Conservation (phyloP, 2,329 filamentous ascomycete species). For the Claviceps sp. region DNA sequence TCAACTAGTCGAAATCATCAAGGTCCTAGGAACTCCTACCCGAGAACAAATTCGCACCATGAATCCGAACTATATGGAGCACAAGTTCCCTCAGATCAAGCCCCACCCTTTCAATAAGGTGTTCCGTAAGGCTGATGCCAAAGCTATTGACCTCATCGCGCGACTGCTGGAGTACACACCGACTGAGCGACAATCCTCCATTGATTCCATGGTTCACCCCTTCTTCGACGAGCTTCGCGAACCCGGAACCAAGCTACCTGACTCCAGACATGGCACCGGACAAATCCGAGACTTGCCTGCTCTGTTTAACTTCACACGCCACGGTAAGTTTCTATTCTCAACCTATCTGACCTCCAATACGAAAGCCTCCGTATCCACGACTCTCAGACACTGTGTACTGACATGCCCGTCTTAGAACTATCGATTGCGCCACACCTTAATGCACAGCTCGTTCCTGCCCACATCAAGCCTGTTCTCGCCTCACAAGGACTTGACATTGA, state of each 20-base stretch:
- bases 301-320: slow-evolving; percentile 85
- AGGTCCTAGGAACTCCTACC: slow-evolving; percentile 91
- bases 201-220: slow-evolving; percentile 95
- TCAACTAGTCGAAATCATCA: slow-evolving; percentile 98
- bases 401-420: slow-evolving; percentile 48
- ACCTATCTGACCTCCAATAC: neutral
- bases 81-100: slow-evolving; percentile 99
- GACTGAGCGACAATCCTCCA: slow-evolving; percentile 81
- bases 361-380: neutral
- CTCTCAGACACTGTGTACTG: neutral
- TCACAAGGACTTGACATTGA: slow-evolving; percentile 81
- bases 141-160: slow-evolving; percentile 90
- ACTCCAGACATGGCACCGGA: slow-evolving; percentile 80
- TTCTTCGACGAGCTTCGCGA: slow-evolving; percentile 97
- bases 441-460: slow-evolving; percentile 70
- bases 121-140: slow-evolving; percentile 87
- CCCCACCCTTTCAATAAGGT: slow-evolving; percentile 99
- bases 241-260: slow-evolving; percentile 78
- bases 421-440: slow-evolving; percentile 91
- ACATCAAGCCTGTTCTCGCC: slow-evolving; percentile 62
- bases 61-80: slow-evolving; percentile 99
- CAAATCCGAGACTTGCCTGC: slow-evolving; percentile 68
- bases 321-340: slow-evolving; percentile 51
- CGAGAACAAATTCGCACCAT: slow-evolving; percentile 97
- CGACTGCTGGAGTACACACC: slow-evolving; percentile 92